A percentile compares a stretch with the other conserved stretches of the same genome.
These are phyloP conservation scores for Magnaporthales sp. DNA, from an alignment of 2,329 filamentous ascomycete genomes.

Conservation along the genomic window DNA sequence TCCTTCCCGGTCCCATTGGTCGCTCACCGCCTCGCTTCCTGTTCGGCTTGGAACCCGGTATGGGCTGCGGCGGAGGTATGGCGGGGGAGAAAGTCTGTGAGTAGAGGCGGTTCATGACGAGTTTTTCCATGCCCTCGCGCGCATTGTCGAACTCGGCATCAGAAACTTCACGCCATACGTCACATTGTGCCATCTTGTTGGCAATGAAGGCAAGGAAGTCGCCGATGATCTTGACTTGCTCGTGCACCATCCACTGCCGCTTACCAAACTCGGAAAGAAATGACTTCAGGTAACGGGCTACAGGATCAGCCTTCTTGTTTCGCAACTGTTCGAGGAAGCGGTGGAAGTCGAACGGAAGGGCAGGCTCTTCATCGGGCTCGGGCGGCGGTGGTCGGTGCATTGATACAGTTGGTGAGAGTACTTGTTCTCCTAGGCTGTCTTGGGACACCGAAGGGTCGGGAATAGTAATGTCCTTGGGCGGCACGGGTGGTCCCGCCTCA, in stretches of 20 bases:
- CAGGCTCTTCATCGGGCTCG: slow-evolving; percentile 69
- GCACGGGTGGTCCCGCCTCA: slow-evolving; percentile 47
- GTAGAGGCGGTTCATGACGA: slow-evolving; percentile 97
- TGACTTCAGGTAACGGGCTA: slow-evolving; percentile 89
- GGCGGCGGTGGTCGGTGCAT: slow-evolving; percentile 60
- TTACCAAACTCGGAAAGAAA: slow-evolving; percentile 94
- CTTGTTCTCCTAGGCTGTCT: slow-evolving; percentile 19
- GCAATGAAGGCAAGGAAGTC: slow-evolving; percentile 95
- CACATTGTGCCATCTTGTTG: slow-evolving; percentile 96
- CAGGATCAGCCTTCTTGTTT: slow-evolving; percentile 95
- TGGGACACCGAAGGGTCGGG: slow-evolving; percentile 13
- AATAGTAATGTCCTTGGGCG: slow-evolving; percentile 41
- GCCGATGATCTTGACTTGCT: slow-evolving; percentile 97
- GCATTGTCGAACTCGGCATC: slow-evolving; percentile 98
- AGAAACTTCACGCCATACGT: slow-evolving; percentile 92
- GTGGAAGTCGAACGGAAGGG: slow-evolving; percentile 93
- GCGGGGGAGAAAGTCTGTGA: slow-evolving; percentile 93
- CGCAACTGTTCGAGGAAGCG: slow-evolving; percentile 91
- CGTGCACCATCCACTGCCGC: slow-evolving; percentile 98
- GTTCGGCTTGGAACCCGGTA: slow-evolving; percentile 54
- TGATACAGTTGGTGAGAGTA: slow-evolving; percentile 38
- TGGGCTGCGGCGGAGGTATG: slow-evolving; percentile 71
- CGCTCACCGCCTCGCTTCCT: slow-evolving; percentile 61
- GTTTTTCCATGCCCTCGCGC: slow-evolving; percentile 96
- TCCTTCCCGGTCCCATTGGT: slow-evolving; percentile 68